Evolutionary conservation across 1,284 basidiomycete species (phyloP).

Genomic region (Serendipita sp.): DNA sequence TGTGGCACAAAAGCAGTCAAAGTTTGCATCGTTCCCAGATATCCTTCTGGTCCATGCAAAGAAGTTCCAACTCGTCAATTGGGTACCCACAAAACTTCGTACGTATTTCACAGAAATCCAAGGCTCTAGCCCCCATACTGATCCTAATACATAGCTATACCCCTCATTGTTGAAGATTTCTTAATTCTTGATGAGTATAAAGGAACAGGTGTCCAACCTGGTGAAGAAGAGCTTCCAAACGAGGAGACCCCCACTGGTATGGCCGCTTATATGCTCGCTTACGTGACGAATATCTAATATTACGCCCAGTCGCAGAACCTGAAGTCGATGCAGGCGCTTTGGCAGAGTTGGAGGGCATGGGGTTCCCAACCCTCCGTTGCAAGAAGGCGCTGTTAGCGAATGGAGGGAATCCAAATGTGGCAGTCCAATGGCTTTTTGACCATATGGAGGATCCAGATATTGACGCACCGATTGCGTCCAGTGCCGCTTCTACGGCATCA

Average conservation of each 20-base stretch:
- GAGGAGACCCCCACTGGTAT: conserved; percentile 31
- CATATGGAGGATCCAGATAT: conserved; percentile 98
- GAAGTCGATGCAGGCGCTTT: conserved; percentile 63
- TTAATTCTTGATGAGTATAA: conserved; percentile 58
- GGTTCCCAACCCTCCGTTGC: conserved; percentile 70
- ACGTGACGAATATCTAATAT: conserved; percentile 6
- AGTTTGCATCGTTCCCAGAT: conserved; percentile 79
- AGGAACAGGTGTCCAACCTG: conserved; percentile 58
- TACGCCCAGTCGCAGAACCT: conserved; percentile 28
- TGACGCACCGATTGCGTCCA: conserved; percentile 44
- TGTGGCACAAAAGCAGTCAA: conserved; percentile 49
- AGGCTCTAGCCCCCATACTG: background rate
- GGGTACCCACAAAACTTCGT: conserved; percentile 94
- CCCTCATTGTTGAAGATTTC: conserved; percentile 54
- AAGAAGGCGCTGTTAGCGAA: conserved; percentile 85
- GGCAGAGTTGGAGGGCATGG: conserved; percentile 70
- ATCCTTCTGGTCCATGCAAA: conserved; percentile 83
- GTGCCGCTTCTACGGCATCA: conserved; percentile 16
- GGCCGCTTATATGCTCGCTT: conserved; percentile 9
- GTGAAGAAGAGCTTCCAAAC: conserved; percentile 55
- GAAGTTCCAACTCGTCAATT: conserved; percentile 92
- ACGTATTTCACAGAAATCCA: conserved; percentile 16
- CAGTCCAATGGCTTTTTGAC: conserved; percentile 91
- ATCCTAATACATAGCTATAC: conserved; percentile 49
- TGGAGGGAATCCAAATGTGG: conserved; percentile 54